Evolutionary conservation across 805 yeast genomes (phyloP).

Genomic region (Pichia sporocuriosa): DNA sequence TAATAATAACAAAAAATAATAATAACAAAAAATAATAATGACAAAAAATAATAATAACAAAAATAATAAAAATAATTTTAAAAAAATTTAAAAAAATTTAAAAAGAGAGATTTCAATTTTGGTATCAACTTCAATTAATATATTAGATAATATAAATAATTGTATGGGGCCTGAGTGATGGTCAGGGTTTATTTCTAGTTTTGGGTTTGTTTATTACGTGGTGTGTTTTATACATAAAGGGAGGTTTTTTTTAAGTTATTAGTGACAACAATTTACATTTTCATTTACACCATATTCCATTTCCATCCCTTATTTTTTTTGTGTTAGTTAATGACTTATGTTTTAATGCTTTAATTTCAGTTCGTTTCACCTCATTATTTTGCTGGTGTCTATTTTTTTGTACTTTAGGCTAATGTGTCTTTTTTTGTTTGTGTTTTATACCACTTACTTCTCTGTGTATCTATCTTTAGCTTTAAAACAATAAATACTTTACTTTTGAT

Average conservation of each 20-base stretch:
- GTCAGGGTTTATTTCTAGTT: conserved; percentile 1
- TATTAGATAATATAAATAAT: no score
- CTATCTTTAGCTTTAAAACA: conserved; percentile 2
- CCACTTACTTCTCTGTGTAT: not conserved
- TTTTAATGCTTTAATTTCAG: conserved; percentile 13
- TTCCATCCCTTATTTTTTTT: not conserved
- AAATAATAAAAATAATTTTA: not conserved
- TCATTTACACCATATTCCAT: not conserved
- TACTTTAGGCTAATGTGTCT: conserved; percentile 4
- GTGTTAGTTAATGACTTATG: conserved; percentile 7
- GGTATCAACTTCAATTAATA: no score
- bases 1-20: not conserved
- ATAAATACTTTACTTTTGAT: not conserved
- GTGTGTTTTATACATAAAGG: conserved; percentile 4
- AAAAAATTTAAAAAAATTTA: no score
- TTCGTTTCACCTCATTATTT: conserved; percentile 1
- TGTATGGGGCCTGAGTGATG: no score
- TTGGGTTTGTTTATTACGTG: conserved; percentile 8
- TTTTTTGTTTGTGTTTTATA: not conserved
- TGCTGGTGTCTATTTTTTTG: conserved; percentile 1
- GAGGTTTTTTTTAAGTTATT: conserved; percentile 1
- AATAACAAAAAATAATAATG: not conserved
- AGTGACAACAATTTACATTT: conserved; percentile 1
- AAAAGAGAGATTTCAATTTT: no score
- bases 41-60: not conserved